Conservation (phyloP, 192 early-diverging fungal species). For the Entomortierella chlamydospora region DNA sequence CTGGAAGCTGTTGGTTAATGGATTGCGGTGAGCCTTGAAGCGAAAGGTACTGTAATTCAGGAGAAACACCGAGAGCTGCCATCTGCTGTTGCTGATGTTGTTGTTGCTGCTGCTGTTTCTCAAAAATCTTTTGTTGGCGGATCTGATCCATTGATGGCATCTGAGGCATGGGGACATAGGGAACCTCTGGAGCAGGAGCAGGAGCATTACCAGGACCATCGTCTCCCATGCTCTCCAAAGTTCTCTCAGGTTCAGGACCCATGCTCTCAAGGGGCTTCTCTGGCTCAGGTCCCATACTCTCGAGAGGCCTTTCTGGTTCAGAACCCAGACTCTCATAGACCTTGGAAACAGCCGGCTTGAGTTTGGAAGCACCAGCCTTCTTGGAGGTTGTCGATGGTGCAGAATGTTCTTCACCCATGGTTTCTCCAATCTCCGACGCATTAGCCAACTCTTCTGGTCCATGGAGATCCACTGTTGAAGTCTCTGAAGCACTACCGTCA, state of each 20-base stretch:
- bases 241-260: constrained; percentile 41
- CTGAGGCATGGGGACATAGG: constrained; percentile 42
- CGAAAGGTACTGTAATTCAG: constrained; percentile 20
- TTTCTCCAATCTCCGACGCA: constrained; percentile 18
- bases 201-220: constrained; percentile 17
- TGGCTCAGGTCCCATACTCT: constrained; percentile 50
- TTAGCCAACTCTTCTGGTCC: constrained; percentile 33
- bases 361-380: neutral
- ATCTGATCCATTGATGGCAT: constrained; percentile 38
- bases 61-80: constrained; percentile 15
- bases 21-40: constrained; percentile 36
- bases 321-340: constrained; percentile 30
- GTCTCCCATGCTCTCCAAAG: constrained; percentile 45
- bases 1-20: constrained; percentile 20
- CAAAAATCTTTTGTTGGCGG: constrained; percentile 38
- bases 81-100: constrained; percentile 25
- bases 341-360: neutral
- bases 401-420: constrained; percentile 26
- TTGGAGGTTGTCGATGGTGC: neutral
- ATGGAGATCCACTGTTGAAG: constrained; percentile 13
- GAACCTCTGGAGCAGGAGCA: neutral
- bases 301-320: constrained; percentile 39
- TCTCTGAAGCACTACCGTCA: neutral
- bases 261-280: constrained; percentile 45
- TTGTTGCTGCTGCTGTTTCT: constrained; percentile 29